A percentile compares a stretch with the other conserved stretches of the same genome.
These are phyloP conservation scores for Cymbomonas tetramitiformis DNA, from an alignment of 139 green algal genomes.

Conservation along the genomic window DNA sequence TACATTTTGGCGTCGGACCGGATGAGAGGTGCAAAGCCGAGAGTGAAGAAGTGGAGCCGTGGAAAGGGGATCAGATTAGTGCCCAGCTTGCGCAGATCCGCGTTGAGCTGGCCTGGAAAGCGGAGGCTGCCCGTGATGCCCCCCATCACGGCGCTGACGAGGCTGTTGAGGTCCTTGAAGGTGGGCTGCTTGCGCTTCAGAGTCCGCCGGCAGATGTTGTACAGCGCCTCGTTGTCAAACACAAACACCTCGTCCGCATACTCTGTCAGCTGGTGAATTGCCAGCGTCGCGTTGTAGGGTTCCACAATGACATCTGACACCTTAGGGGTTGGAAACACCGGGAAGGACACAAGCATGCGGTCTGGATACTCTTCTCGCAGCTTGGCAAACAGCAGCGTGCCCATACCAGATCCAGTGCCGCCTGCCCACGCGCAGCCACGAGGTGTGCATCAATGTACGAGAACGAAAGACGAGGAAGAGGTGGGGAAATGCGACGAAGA, in stretches of 20 bases:
- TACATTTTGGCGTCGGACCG: conserved; percentile 91
- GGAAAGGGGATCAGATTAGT: conserved; percentile 99
- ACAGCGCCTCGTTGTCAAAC: conserved; percentile 92
- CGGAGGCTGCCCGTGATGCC: conserved; percentile 96
- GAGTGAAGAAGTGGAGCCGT: conserved; percentile 99
- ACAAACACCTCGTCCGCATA: conserved; percentile 99
- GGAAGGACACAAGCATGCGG: conserved; percentile 98
- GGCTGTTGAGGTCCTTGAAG: conserved; percentile 85
- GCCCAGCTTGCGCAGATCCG: conserved; percentile 94
- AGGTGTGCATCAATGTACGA: too few relatives aligned
- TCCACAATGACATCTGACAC: conserved; percentile 98
- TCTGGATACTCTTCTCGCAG: conserved; percentile 94
- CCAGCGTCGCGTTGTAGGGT: conserved; percentile 99
- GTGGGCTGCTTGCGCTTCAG: conserved; percentile 94
- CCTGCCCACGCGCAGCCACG: too few relatives aligned
- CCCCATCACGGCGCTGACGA: conserved; percentile 97
- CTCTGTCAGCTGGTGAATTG: conserved; percentile 97
- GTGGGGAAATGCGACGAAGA: too few relatives aligned
- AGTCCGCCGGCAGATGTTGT: conserved; percentile 98
- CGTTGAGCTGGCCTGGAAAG: conserved; percentile 97
- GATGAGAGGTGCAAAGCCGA: conserved; percentile 90
- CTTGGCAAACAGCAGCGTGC: conserved; percentile 92
- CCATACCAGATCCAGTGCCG: conserved; percentile 93
- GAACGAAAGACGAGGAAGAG: too few relatives aligned
- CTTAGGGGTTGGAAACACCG: conserved; percentile 95